These are phyloP conservation scores for Lithospermum erythrorhizon DNA, from an alignment of 257 asterid species.

Conservation along the genomic window DNA sequence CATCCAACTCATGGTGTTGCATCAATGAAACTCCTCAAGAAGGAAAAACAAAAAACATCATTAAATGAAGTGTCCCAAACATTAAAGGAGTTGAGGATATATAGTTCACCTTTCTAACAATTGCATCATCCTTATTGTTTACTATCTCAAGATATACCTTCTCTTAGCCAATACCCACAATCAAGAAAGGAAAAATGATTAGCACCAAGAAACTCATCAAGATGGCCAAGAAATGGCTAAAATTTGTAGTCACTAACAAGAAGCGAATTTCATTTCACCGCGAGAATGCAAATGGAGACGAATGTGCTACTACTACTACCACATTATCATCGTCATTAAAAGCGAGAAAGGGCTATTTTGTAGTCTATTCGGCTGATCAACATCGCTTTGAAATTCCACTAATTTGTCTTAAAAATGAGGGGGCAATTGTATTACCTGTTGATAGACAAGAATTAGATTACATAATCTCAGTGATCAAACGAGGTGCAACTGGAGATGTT, in stretches of 20 bases:
- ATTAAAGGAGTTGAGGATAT: too few relatives aligned
- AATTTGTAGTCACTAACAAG: slow-evolving; percentile 9
- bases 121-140: too few relatives aligned
- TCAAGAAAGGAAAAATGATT: slow-evolving; percentile 2
- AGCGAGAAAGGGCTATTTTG: slow-evolving; percentile 11
- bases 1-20: too few relatives aligned
- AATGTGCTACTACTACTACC: not conserved
- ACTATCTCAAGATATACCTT: too few relatives aligned
- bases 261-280: slow-evolving; percentile 11
- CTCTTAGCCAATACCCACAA: too few relatives aligned
- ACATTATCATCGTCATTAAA: not conserved
- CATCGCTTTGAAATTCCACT: slow-evolving; percentile 11
- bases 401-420: slow-evolving; percentile 8
- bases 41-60: too few relatives aligned
- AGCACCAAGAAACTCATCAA: slow-evolving; percentile 7
- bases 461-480: slow-evolving; percentile 12
- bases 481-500: slow-evolving; percentile 15
- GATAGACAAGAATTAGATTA: slow-evolving; percentile 20
- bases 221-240: slow-evolving; percentile 13
- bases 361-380: slow-evolving; percentile 7
- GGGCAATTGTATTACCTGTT: slow-evolving; percentile 19
- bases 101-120: too few relatives aligned
- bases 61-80: too few relatives aligned
- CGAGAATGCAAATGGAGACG: not conserved
- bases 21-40: too few relatives aligned